Evolutionary conservation across 2,329 filamentous ascomycete genomes (phyloP).

Genomic region (Ustilaginoidea virens): DNA sequence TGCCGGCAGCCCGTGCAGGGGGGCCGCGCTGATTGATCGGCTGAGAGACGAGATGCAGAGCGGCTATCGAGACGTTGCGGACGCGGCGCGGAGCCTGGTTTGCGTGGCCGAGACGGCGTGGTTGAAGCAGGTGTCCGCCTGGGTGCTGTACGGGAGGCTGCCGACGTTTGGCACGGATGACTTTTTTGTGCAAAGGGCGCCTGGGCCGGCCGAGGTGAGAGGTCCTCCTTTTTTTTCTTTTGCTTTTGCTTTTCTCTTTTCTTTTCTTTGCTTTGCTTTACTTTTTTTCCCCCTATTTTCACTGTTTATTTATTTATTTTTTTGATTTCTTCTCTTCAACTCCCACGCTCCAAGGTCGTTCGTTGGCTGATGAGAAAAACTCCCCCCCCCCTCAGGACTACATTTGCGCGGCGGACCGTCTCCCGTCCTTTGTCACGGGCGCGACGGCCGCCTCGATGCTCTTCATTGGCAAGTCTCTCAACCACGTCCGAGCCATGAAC

Average conservation of each 20-base stretch:
- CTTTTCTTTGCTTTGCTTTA: background rate
- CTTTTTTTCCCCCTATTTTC: background rate
- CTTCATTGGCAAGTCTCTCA: slow-evolving; percentile 79
- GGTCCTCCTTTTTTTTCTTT: background rate
- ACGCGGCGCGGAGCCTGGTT: slow-evolving; percentile 57
- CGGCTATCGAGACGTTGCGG: slow-evolving; percentile 75
- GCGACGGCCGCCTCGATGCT: slow-evolving; percentile 69
- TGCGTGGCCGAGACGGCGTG: slow-evolving; percentile 73
- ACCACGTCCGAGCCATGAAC: slow-evolving; percentile 55
- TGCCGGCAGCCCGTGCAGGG: slow-evolving; percentile 34
- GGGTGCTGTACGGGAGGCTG: slow-evolving; percentile 77
- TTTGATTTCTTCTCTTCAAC: background rate
- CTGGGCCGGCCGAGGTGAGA: slow-evolving; percentile 25
- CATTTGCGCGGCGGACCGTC: slow-evolving; percentile 37
- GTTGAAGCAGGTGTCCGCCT: slow-evolving; percentile 79
- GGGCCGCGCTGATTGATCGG: slow-evolving; percentile 61
- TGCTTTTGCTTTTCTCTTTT: background rate
- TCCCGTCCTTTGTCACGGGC: slow-evolving; percentile 67
- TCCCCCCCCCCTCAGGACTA: no score
- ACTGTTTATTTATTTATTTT: background rate
- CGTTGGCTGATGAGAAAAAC: no score
- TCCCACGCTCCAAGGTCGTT: no score
- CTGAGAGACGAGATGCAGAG: slow-evolving; percentile 66
- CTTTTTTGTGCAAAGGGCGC: slow-evolving; percentile 59
- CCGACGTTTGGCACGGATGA: slow-evolving; percentile 66